Conservation (phyloP, 768 basidiomycete species). For the Lenzites betulinus region DNA sequence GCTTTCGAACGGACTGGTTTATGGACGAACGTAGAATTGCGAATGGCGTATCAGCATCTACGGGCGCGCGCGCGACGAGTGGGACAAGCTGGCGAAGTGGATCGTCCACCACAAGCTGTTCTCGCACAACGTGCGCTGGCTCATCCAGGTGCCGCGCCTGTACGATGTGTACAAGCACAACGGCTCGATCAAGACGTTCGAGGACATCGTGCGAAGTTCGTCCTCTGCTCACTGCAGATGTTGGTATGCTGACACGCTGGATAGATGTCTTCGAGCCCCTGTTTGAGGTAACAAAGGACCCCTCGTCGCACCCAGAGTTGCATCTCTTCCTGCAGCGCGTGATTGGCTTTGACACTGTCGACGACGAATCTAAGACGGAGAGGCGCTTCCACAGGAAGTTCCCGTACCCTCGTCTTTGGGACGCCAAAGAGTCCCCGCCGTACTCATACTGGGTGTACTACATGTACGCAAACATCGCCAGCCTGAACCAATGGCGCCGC, state of each 20-base stretch:
- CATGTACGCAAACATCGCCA: slow-evolving; percentile 96
- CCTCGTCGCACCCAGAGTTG: slow-evolving; percentile 85
- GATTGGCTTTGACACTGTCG: slow-evolving; percentile 97
- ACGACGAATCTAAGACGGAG: slow-evolving; percentile 96
- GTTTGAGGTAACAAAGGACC: slow-evolving; percentile 96
- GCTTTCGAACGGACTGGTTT: background rate
- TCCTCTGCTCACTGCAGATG: slow-evolving; percentile 18
- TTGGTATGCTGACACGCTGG: background rate
- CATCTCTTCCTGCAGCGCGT: slow-evolving; percentile 96
- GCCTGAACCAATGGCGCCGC: slow-evolving; percentile 91
- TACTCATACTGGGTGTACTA: slow-evolving; percentile 99
- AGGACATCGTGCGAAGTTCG: slow-evolving; percentile 89
- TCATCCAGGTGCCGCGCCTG: slow-evolving; percentile 91
- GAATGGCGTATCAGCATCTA: slow-evolving; percentile 99
- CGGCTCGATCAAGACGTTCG: slow-evolving; percentile 81
- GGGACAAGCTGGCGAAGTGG: slow-evolving; percentile 99
- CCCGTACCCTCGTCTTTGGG: slow-evolving; percentile 90
- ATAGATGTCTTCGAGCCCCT: slow-evolving; percentile 90
- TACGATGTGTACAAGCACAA: slow-evolving; percentile 95
- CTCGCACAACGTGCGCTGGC: slow-evolving; percentile 98
- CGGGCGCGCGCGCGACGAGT: slow-evolving; percentile 79
- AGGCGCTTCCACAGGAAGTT: slow-evolving; percentile 91
- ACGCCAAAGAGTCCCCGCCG: slow-evolving; percentile 86
- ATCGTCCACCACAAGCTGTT: slow-evolving; percentile 89
- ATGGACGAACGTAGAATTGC: slow-evolving; percentile 59